Conservation (phyloP, 169 alveolate genomes). For the Eimeria acervulina region DNA sequence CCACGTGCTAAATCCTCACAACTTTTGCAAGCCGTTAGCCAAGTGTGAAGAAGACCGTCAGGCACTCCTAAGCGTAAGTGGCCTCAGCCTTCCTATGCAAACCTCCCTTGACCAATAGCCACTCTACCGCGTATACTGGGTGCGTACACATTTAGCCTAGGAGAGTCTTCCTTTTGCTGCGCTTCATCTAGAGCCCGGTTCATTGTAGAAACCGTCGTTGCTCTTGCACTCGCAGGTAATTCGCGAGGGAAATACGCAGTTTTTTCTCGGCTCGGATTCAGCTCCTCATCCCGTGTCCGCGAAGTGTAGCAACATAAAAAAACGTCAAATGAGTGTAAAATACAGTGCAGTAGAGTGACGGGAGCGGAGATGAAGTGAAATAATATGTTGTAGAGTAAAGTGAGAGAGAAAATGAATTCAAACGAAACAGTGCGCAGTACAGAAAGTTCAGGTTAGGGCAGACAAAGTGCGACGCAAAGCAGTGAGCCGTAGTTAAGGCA, state of each 20-base stretch:
- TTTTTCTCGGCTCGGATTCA: slow-evolving; percentile 86
- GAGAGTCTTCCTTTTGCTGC: not conserved
- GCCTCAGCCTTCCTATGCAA: not conserved
- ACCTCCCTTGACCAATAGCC: not conserved
- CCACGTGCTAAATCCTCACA: slow-evolving; percentile 75
- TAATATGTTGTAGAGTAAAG: not conserved
- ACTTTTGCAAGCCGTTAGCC: slow-evolving; percentile 86
- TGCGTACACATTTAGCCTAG: not conserved
- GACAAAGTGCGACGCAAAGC: not conserved
- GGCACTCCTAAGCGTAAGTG: slow-evolving; percentile 81
- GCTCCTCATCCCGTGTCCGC: slow-evolving; percentile 85
- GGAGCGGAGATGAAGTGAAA: not conserved
- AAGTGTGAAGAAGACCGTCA: slow-evolving; percentile 81
- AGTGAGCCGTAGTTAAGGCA: not conserved
- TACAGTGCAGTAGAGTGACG: not conserved
- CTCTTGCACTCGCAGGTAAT: slow-evolving; percentile 68
- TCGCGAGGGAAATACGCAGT: slow-evolving; percentile 82
- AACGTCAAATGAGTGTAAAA: not conserved
- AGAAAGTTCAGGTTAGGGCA: not conserved
- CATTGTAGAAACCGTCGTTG: not conserved
- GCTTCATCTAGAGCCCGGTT: not conserved
- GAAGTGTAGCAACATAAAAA: not conserved
- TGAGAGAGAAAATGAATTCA: not conserved
- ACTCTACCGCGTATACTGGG: not conserved
- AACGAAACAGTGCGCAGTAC: not conserved